Base-by-base conservation (phyloP, 805 yeast species). In the Ascoidea asiatica region DNA sequence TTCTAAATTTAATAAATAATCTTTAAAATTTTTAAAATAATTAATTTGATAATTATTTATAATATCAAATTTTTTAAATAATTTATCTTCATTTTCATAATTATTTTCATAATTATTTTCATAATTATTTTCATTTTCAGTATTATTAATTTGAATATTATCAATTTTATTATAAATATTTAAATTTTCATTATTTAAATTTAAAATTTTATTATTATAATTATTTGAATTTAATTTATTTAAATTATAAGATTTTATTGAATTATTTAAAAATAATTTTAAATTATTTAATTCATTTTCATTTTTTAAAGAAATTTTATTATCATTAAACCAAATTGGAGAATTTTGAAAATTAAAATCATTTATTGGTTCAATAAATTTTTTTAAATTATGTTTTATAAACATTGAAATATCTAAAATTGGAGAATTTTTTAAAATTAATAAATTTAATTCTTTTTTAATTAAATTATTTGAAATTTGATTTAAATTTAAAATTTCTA, bases 271-370 rank as follows among this genome's bases (percentile, higher is more conserved):
- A 62, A 43, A 64, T 63, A 67, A 64, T 56, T 74, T 77, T 55
- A 83, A 62, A 37, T 72, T 75, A 5, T 72, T 66, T 43, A 81
- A 62, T 54, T 79, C 85, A 5, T 69, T 71, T 38, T 73, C 78
- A 39, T 73, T 71, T 4, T 72, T 66, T 1, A 77, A 71, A 50
- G 81, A 69, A 55, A 84, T 71, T 35, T 73, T 65, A 51, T 87
- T 95, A 61, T 92, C 97, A 56, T 92, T 98, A 62, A 90, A 97
- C 98, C 98, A 92, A 38, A 92, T 81, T 23, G 88, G 79, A 21
- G 95, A 80, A 1, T 97, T 96, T 50, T 84, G 73, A 55, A 83
- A 92, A 51, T 76, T 70, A 56, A 83, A 86, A 63, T 90, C 97
- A 5, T 66, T 67, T 1, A 97, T 97, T 53, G 88, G 97, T 40